These are phyloP conservation scores for Aspergillus sp. DNA, from an alignment of 2,329 filamentous ascomycete species.

Conservation along the genomic window DNA sequence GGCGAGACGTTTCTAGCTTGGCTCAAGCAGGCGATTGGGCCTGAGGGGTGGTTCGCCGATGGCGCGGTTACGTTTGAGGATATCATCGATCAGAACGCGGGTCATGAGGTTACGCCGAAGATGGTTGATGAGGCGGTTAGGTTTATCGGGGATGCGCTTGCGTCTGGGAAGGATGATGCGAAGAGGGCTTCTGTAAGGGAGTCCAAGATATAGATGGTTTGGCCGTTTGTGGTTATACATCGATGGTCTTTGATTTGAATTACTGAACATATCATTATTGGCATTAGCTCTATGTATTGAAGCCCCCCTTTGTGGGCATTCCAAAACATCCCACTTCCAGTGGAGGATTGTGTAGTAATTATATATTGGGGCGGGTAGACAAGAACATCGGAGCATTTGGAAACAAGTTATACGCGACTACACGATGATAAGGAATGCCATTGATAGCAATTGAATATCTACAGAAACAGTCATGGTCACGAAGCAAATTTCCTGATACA, in stretches of 20 bases:
- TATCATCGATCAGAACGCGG: slow-evolving; percentile 59
- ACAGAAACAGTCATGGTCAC: not conserved
- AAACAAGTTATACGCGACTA: not conserved
- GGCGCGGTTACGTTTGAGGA: slow-evolving; percentile 60
- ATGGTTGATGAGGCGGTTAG: slow-evolving; percentile 62
- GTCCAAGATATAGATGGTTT: slow-evolving; percentile 37
- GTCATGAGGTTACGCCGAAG: slow-evolving; percentile 60
- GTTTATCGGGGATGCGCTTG: slow-evolving; percentile 55
- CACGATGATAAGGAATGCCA: not conserved
- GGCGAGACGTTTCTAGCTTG: slow-evolving; percentile 61
- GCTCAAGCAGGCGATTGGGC: slow-evolving; percentile 54
- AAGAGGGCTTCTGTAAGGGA: slow-evolving; percentile 35
- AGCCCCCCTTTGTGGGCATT: not conserved
- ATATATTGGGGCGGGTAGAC: not conserved
- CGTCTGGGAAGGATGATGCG: slow-evolving; percentile 26
- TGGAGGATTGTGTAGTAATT: not conserved
- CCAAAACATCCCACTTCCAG: not conserved
- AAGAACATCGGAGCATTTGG: not conserved
- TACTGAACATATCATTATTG: not conserved
- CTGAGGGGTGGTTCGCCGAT: slow-evolving; percentile 55
- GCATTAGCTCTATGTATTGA: not conserved
- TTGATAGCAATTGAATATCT: not conserved
- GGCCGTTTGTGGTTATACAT: not conserved
- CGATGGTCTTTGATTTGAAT: not conserved
- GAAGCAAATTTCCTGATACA: not conserved